Base-by-base conservation (phyloP, 2,329 filamentous ascomycete genomes). In the Metarhizium robertsii region DNA sequence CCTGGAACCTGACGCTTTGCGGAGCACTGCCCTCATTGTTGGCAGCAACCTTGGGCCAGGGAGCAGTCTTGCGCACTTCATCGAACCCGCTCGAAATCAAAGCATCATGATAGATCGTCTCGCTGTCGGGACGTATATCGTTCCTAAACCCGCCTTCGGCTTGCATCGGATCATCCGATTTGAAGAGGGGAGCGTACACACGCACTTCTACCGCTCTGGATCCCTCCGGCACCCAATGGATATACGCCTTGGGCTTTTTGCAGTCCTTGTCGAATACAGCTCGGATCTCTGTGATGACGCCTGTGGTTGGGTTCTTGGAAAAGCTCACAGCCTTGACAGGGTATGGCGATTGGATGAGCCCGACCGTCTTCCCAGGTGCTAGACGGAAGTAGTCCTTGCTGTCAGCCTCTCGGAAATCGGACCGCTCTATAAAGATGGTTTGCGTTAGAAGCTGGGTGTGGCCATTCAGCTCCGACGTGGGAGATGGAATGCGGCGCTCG, bases 1-100 rank as follows among this genome's bases (percentile, higher is more conserved):
- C 91, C 75, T 96, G 91, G 78, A 96, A 96, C 40, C 92, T 79
- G 3, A 95, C 85, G 51, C 78, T 85, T 72, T 88, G 87, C 25
- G 81, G 80, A 2, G 84, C 85, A 16, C 78, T 79, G 58, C 78
- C 72, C 60, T 81, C 77, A 56, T 73, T 79, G 69, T 89, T 86
- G 11, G 85, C 86, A 8, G 81, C 84, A 53, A 83, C 81, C 70
- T 87, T 84, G 5, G 89, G 88, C 89, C 88, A 92, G 4, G 88
- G 88, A 4, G 87, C 88, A n/a, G 84, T 73, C 42, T 73, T 70
- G 60, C 74, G 78, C 36, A 96, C 81, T 64, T 94, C 87, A 48
- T 88, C 80, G 61, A 95, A 86, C 1, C 90, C 91, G 20, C 79
- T 76, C 71, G 96, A 90, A 40, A 95, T 81, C 65, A 92, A 74